Evolutionary conservation across 176 grass and related monocot genomes (phyloP).

Genomic region (Tillandsia leiboldiana): DNA sequence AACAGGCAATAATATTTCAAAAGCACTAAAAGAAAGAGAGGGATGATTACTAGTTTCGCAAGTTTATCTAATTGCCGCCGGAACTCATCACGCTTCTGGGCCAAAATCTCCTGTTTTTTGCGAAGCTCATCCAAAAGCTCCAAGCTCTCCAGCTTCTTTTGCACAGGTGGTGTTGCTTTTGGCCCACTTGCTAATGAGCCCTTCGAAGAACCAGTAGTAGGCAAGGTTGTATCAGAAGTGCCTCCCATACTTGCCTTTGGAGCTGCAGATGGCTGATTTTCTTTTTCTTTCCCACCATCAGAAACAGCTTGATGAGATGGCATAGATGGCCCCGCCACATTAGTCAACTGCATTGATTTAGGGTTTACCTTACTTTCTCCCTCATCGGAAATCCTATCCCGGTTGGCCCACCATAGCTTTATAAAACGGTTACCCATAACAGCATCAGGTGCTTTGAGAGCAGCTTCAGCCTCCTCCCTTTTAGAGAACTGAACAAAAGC

Average conservation of each 20-base stretch:
- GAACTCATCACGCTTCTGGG: conserved; percentile 84
- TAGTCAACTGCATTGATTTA: conserved; percentile 25
- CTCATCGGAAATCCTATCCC: conserved; percentile 62
- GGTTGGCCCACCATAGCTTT: conserved; percentile 94
- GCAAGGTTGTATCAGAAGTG: conserved; percentile 34
- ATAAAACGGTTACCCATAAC: conserved; percentile 99
- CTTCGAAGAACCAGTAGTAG: conserved; percentile 31
- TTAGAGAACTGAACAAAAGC: conserved; percentile 97
- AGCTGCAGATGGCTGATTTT: conserved; percentile 43
- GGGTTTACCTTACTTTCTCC: conserved; percentile 23
- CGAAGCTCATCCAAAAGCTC: conserved; percentile 83
- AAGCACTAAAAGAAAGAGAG: conserved; percentile 8
- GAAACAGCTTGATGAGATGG: conserved; percentile 25
- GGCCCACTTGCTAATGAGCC: conserved; percentile 29
- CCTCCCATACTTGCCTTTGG: conserved; percentile 35
- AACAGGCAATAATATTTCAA: neutral
- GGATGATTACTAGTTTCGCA: conserved; percentile 59
- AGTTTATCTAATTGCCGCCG: conserved; percentile 73
- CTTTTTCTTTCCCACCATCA: conserved; percentile 47
- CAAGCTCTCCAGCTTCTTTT: conserved; percentile 69
- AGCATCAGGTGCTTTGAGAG: conserved; percentile 81
- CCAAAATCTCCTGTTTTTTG: conserved; percentile 90
- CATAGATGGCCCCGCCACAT: conserved; percentile 7
- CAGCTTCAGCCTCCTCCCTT: conserved; percentile 94
- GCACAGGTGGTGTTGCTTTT: conserved; percentile 29